Percentiles rank a stretch among this genome's conserved stretches.
Evolutionary conservation across 805 yeast species (phyloP).

Genomic region (Saccharomycopsis synnaedendra): DNA sequence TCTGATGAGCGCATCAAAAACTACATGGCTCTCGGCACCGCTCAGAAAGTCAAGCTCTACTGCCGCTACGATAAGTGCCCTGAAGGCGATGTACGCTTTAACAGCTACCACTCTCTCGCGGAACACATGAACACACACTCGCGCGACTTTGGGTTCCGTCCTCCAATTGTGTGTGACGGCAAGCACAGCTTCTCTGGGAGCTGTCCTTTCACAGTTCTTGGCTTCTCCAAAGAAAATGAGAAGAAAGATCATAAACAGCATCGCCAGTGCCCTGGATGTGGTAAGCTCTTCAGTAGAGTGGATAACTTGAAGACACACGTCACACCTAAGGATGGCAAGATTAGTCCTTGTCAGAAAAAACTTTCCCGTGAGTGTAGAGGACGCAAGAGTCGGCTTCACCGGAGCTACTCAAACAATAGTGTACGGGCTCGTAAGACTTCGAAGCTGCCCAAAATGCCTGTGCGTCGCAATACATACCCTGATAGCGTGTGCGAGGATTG

Average conservation of each 20-base stretch:
- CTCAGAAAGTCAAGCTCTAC: conserved; percentile 11
- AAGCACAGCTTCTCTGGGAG: conserved; percentile 2
- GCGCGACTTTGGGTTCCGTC: conserved; percentile 2
- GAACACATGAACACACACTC: conserved; percentile 14
- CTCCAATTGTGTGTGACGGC: conserved; percentile 11
- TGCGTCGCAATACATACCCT: no score
- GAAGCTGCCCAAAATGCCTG: no score
- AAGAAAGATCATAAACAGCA: conserved; percentile 13
- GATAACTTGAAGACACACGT: conserved; percentile 15
- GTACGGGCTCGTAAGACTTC: no score
- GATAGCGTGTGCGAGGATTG: no score
- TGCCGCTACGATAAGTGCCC: conserved; percentile 10
- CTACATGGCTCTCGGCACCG: conserved; percentile 11
- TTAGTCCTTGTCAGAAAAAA: conserved; percentile 13
- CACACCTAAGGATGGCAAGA: conserved; percentile 3
- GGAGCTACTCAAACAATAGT: no score
- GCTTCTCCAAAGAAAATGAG: conserved; percentile 9
- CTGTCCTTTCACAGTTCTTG: conserved; percentile 15
- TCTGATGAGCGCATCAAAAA: neutral
- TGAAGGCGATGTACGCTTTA: neutral
- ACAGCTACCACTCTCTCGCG: conserved; percentile 9
- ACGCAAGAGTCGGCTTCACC: no score
- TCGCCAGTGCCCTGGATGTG: conserved; percentile 10
- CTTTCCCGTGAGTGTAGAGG: neutral
- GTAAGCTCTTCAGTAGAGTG: conserved; percentile 13